Evolutionary conservation across 78 protist species (phyloP), one percentile per base, ranked within the genome.

Genomic region (Dictyostelium intermedium): DNA sequence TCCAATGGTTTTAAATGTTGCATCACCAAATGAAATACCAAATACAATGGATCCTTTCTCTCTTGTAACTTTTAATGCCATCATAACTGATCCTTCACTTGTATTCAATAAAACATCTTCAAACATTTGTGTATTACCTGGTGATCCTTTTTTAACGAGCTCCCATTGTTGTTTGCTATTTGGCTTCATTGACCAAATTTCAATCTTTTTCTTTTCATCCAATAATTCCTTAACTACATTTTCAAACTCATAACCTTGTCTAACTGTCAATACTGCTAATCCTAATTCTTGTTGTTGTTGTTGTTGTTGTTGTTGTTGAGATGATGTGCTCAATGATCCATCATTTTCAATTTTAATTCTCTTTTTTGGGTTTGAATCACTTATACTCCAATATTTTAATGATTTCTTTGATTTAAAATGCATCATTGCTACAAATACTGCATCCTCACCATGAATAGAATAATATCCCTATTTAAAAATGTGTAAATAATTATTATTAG

Each of bases 11-110:
- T 87, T 87, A 14, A 87, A 82, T 9, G 86, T 78, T 0, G 93
- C 84, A 79, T 87, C 93, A 61, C 93, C 93, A 87, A 87, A 87
- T 41, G 93, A 74, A 27, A 82, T 82, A 78, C 93, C 93, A 87
- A 78, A 77, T 5, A 79, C 41, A 18, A 39, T 18, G 8, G 66
- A 77, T 9, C 85, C 85, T 10, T 76, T 66, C 30, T 60, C 85
- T 2, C 41, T 14, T 39, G 79, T 14, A 16, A 87, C 74, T 16
- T 82, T 39, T 50, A 87, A 69, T 32, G 93, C 93, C 70, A 87
- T 82, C 93, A 87, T 87, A 5, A 76, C 37, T 43, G 93, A 87
- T n/a, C 61, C 78, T 8, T 86, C 66, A 16, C 53, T 47, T 3
- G 20, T 18, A 35, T 9, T 56, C 18, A 35, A 30, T 16, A 61